Conservation (phyloP, 495 filamentous ascomycete species). For the Corynascus novoguineensis region DNA sequence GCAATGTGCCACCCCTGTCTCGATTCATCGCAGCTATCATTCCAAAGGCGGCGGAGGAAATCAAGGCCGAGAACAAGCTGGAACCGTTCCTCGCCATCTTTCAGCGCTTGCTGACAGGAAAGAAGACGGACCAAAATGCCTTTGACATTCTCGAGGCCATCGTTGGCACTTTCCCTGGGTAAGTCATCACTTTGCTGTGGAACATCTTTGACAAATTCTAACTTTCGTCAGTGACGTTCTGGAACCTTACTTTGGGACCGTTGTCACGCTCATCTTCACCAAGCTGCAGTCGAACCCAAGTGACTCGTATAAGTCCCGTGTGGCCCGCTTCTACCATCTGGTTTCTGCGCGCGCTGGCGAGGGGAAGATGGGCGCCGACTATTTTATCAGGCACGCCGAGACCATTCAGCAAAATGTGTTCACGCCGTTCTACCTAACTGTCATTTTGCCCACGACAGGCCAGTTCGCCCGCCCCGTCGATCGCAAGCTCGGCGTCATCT, state of each 20-base stretch:
- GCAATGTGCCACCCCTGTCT: conserved; percentile 87
- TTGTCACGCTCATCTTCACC: conserved; percentile 76
- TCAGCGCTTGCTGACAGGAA: conserved; percentile 69
- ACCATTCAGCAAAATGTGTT: conserved; percentile 76
- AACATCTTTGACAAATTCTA: conserved; percentile 18
- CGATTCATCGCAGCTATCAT: conserved; percentile 81
- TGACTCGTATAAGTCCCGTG: conserved; percentile 72
- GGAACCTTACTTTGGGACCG: conserved; percentile 69
- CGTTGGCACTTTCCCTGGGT: conserved; percentile 63
- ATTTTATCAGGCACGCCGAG: conserved; percentile 75
- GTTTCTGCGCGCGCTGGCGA: conserved; percentile 68
- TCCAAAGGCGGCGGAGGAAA: conserved; percentile 62
- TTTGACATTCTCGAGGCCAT: conserved; percentile 87
- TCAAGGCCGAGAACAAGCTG: conserved; percentile 64
- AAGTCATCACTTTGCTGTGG: conserved; percentile 31
- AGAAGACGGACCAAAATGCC: conserved; percentile 71
- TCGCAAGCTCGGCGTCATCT: conserved; percentile 89
- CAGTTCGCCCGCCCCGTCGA: conserved; percentile 80
- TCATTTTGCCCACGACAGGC: conserved; percentile 83
- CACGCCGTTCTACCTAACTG: conserved; percentile 70
- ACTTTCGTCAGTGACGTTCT: conserved; percentile 49
- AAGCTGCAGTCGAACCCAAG: conserved; percentile 71
- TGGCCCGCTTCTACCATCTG: conserved; percentile 89
- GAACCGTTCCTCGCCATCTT: conserved; percentile 84
- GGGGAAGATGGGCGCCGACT: conserved; percentile 78